phyloP scores from a whole-genome alignment of 768 basidiomycete genomes.

The Russula sp. region DNA sequence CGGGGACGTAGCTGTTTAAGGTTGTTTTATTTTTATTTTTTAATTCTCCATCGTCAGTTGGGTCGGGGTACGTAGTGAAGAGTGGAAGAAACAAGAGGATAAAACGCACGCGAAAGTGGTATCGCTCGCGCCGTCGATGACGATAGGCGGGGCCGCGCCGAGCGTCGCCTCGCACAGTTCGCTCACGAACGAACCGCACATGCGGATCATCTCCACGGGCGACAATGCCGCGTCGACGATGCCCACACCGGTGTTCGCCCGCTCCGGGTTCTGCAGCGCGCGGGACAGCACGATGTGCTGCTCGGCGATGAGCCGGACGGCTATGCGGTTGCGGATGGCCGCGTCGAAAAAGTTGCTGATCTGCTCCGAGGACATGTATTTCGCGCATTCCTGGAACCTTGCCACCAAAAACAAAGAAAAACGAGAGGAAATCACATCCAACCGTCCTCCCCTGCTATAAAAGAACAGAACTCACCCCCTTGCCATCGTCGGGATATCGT shows the following conservation, averaged over 20 bases:
- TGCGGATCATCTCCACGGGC: constrained; percentile 64
- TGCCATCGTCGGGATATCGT: constrained; percentile 88
- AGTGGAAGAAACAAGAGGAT: neutral
- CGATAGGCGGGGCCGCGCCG: constrained; percentile 59
- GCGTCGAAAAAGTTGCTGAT: constrained; percentile 77
- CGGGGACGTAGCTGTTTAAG: constrained; percentile 65
- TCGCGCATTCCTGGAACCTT: constrained; percentile 81
- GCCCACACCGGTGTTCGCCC: constrained; percentile 48
- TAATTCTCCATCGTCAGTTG: neutral
- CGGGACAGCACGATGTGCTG: constrained; percentile 84
- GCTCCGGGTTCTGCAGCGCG: constrained; percentile 43
- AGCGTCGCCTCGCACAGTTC: constrained; percentile 83
- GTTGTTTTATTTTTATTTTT: neutral
- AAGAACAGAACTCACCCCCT: constrained; percentile 56
- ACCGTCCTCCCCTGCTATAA: neutral
- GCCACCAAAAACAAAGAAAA: neutral
- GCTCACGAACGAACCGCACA: constrained; percentile 78
- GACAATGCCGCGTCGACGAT: constrained; percentile 71
- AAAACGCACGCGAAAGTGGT: constrained; percentile 70
- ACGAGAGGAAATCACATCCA: neutral
- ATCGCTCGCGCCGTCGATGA: constrained; percentile 65
- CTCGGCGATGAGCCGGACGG: constrained; percentile 82
- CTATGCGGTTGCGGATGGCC: constrained; percentile 81
- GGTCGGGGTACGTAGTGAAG: neutral
- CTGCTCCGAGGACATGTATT: constrained; percentile 77